These are phyloP conservation scores for Decorospora gaudefroyi DNA, from an alignment of 2,329 filamentous ascomycete genomes.

Conservation along the genomic window DNA sequence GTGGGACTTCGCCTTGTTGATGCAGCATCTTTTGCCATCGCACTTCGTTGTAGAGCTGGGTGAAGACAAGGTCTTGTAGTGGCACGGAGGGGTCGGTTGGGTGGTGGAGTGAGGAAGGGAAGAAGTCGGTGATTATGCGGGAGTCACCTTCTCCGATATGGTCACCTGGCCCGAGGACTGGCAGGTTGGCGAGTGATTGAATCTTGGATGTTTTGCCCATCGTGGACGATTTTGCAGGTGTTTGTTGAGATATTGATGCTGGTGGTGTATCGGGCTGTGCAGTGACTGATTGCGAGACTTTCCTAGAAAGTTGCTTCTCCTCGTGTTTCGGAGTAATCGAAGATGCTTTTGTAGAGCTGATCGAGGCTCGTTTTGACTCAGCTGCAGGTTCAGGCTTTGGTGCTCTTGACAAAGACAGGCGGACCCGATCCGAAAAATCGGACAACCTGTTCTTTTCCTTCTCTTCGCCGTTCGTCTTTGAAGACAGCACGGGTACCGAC, in stretches of 20 bases:
- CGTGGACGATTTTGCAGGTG: slow-evolving; percentile 1
- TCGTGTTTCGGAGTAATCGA: slow-evolving; percentile 16
- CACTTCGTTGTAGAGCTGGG: slow-evolving; percentile 72
- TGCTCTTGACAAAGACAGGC: slow-evolving; percentile 31
- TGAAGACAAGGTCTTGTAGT: slow-evolving; percentile 66
- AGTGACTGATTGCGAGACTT: slow-evolving; percentile 5
- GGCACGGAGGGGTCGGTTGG: slow-evolving; percentile 39
- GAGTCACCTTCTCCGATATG: slow-evolving; percentile 81
- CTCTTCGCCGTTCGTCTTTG: slow-evolving; percentile 17
- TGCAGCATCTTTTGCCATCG: slow-evolving; percentile 92
- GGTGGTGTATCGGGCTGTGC: slow-evolving; percentile 1
- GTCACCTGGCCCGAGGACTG: slow-evolving; percentile 55
- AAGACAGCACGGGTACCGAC: slow-evolving; percentile 35
- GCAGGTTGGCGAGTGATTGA: slow-evolving; percentile 47
- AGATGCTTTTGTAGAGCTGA: slow-evolving; percentile 12
- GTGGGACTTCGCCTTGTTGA: slow-evolving; percentile 85
- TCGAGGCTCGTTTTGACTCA: slow-evolving; percentile 25
- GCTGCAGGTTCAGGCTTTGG: slow-evolving; percentile 32
- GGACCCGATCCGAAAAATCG: slow-evolving; percentile 32
- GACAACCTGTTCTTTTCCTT: slow-evolving; percentile 26
- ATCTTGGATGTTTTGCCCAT: slow-evolving; percentile 39
- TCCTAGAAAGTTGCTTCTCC: slow-evolving; percentile 5
- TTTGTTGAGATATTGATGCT: neutral
- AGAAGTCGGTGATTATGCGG: slow-evolving; percentile 69
- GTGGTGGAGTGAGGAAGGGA: slow-evolving; percentile 54